Percentiles rank a stretch among this genome's conserved stretches.
Conservation (phyloP, 805 yeast species). For the Teunomyces tritomae region DNA sequence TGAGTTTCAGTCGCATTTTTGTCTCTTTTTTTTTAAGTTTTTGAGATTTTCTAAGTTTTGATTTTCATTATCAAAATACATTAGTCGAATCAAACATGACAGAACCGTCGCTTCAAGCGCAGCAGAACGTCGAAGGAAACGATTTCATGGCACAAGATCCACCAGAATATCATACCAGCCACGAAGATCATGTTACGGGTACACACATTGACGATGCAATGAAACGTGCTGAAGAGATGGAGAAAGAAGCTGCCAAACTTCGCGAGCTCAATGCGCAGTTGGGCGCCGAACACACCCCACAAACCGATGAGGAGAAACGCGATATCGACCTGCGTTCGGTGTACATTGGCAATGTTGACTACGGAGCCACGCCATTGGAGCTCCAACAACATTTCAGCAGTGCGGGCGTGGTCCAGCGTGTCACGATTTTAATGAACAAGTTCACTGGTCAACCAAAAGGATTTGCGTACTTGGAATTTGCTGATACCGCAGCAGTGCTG, state of each 20-base stretch:
- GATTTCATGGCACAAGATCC: constrained; percentile 2
- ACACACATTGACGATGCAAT: background rate
- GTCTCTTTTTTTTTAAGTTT: background rate
- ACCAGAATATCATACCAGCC: background rate
- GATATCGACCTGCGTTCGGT: constrained; percentile 76
- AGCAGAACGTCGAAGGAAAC: constrained; percentile 9
- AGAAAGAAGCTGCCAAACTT: constrained; percentile 4
- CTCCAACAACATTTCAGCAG: constrained; percentile 68
- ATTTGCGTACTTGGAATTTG: constrained; percentile 81
- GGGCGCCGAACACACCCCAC: constrained; percentile 17
- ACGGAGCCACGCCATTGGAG: constrained; percentile 74
- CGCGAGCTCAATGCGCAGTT: constrained; percentile 5
- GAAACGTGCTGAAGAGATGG: constrained; percentile 1
- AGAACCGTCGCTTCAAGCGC: constrained; percentile 27
- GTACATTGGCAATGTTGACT: constrained; percentile 84
- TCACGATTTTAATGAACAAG: constrained; percentile 72
- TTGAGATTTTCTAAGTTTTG: too few species aligned
- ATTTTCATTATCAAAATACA: background rate
- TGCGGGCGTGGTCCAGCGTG: constrained; percentile 74
- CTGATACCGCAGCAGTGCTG: constrained; percentile 60
- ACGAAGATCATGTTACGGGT: background rate
- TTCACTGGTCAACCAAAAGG: constrained; percentile 83
- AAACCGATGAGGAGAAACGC: constrained; percentile 47
- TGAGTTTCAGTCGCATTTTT: background rate
- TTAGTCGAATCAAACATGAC: constrained; percentile 20